A percentile compares a stretch with the other conserved stretches of the same genome.
phyloP scores from a whole-genome alignment of 768 basidiomycete species.

The Udeniomyces megalosporus region DNA sequence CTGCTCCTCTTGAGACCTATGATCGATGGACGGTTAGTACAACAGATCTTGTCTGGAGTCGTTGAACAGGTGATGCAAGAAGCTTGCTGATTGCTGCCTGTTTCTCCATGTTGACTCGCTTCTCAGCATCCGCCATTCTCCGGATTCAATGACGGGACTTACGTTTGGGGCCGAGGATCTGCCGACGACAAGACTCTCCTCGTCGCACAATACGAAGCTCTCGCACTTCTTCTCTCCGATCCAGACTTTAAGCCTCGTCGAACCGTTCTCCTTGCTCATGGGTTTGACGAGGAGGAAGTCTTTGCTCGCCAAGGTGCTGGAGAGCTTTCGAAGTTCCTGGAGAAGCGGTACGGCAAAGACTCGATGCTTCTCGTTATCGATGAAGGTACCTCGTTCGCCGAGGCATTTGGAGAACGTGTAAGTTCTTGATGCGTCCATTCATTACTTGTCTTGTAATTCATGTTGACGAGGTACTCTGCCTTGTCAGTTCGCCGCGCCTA shows the following conservation, averaged over 20 bases:
- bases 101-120: not conserved
- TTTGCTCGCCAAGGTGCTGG: constrained; percentile 25
- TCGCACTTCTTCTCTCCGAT: constrained; percentile 25
- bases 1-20: constrained; percentile 23
- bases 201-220: constrained; percentile 20
- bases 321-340: constrained; percentile 23
- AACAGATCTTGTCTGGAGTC: not conserved
- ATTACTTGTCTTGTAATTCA: too few species aligned
- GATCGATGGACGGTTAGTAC: constrained; percentile 23
- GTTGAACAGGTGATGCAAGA: not conserved
- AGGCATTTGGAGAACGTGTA: constrained; percentile 19
- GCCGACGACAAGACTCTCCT: constrained; percentile 27
- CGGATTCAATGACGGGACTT: constrained; percentile 23
- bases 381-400: constrained; percentile 7
- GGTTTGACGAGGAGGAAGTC: constrained; percentile 28
- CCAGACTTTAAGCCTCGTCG: constrained; percentile 16
- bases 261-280: constrained; percentile 23
- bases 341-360: constrained; percentile 24
- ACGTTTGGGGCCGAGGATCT: constrained; percentile 26
- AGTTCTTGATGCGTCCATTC: too few species aligned
- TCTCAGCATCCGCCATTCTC: constrained; percentile 21
- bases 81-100: not conserved
- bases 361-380: constrained; percentile 24
- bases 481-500: constrained; percentile 24
- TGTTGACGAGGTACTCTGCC: too few species aligned